These are phyloP conservation scores for Kazachstania sp. DNA, from an alignment of 1,139 yeast species.

Conservation along the genomic window DNA sequence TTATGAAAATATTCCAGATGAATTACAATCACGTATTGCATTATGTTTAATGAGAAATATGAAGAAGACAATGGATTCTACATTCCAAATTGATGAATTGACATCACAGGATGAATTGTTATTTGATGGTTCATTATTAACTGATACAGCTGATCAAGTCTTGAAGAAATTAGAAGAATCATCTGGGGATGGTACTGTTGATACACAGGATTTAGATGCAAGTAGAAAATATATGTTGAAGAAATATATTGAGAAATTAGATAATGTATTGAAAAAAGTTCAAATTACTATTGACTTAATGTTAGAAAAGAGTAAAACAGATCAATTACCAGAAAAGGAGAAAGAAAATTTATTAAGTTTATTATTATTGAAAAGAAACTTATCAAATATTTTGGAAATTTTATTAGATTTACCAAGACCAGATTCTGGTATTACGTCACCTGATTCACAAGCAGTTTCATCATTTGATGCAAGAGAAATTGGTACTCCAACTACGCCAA, in stretches of 20 bases:
- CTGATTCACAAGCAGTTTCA: neutral
- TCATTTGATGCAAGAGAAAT: slow-evolving; percentile 1
- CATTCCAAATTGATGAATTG: slow-evolving; percentile 29
- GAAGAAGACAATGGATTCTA: slow-evolving; percentile 50
- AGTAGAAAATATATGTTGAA: slow-evolving; percentile 35
- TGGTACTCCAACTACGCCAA: neutral
- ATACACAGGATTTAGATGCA: slow-evolving; percentile 29
- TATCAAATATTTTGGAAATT: slow-evolving; percentile 55
- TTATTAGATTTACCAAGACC: slow-evolving; percentile 31
- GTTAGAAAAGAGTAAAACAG: slow-evolving; percentile 48
- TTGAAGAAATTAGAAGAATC: slow-evolving; percentile 31
- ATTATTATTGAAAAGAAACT: slow-evolving; percentile 54
- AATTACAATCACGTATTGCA: slow-evolving; percentile 68
- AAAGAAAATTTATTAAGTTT: slow-evolving; percentile 62
- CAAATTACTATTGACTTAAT: slow-evolving; percentile 53
- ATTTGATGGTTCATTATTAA: slow-evolving; percentile 48
- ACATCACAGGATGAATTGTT: slow-evolving; percentile 40
- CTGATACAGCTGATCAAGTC: slow-evolving; percentile 59
- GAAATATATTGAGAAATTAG: slow-evolving; percentile 46
- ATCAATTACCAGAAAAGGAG: slow-evolving; percentile 53
- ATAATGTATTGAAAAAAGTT: slow-evolving; percentile 45
- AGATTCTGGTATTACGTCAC: slow-evolving; percentile 7
- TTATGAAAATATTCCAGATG: slow-evolving; percentile 57
- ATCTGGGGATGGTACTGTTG: slow-evolving; percentile 13
- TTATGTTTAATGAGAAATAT: slow-evolving; percentile 76